These are phyloP conservation scores for Sporobolomyces pararoseus DNA, from an alignment of 768 basidiomycete genomes.

Conservation along the genomic window DNA sequence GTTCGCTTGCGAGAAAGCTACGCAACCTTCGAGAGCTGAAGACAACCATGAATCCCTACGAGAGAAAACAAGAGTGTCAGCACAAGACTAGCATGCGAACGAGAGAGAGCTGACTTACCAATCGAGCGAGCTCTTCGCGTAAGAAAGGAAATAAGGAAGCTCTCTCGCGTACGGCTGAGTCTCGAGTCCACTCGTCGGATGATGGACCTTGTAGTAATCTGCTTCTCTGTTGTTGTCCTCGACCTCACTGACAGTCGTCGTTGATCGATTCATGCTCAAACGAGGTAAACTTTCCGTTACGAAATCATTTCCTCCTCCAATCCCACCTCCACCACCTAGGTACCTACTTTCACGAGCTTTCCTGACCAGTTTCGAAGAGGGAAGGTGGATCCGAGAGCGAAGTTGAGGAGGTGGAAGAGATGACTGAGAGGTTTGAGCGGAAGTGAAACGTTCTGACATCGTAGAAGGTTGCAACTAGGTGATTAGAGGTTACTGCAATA, in stretches of 20 bases:
- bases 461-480: no score
- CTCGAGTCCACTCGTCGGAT: conserved; percentile 1
- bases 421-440: not conserved
- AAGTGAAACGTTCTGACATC: not conserved
- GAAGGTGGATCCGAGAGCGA: not conserved
- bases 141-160: conserved; percentile 5
- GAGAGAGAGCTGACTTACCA: no score
- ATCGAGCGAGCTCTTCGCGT: not conserved
- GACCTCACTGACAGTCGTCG: no score
- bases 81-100: no score
- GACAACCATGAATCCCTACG: conserved; percentile 8
- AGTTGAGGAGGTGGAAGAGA: no score
- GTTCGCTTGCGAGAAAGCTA: not conserved
- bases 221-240: no score
- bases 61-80: not conserved
- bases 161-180: conserved; percentile 16
- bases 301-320: no score
- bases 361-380: conserved; percentile 3
- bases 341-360: not conserved
- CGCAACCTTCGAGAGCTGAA: not conserved
- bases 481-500: no score
- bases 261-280: not conserved
- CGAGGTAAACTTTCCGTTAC: not conserved
- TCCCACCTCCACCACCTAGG: not conserved
- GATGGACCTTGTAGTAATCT: not conserved